Conservation (phyloP, 1,284 basidiomycete species). For the Trichosporon asahii region DNA sequence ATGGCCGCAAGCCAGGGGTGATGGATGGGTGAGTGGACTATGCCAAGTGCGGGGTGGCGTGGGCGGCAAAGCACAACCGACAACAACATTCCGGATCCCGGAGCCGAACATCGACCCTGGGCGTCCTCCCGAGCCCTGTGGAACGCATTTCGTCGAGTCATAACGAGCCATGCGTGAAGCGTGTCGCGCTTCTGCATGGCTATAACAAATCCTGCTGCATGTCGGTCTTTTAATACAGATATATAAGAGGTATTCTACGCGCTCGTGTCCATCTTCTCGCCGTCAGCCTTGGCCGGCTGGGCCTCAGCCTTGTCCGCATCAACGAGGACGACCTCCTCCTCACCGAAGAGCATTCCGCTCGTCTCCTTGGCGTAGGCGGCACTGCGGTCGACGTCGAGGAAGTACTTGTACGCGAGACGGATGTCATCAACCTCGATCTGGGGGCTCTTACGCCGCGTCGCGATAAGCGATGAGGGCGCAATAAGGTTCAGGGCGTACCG, state of each 20-base stretch:
- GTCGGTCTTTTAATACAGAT: not conserved
- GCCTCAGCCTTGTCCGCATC: not conserved
- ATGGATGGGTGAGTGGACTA: not conserved
- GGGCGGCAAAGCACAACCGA: not conserved
- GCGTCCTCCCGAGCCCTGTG: not conserved
- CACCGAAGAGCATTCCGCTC: conserved; percentile 62
- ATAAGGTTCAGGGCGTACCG: conserved; percentile 91
- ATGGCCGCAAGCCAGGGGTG: not conserved
- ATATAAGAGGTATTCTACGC: conserved; percentile 10
- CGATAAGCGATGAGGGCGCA: conserved; percentile 78
- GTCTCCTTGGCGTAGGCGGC: conserved; percentile 84
- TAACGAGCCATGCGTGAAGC: not conserved
- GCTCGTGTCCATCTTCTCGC: conserved; percentile 16
- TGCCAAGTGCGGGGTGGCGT: not conserved
- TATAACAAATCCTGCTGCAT: not conserved
- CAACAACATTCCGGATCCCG: not conserved
- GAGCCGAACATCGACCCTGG: not conserved
- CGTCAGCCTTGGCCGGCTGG: not conserved
- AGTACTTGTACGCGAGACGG: conserved; percentile 77
- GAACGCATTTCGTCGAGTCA: not conserved
- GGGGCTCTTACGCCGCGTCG: conserved; percentile 72
- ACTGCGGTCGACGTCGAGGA: conserved; percentile 92
- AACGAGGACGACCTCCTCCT: conserved; percentile 17
- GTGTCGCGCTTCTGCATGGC: not conserved
- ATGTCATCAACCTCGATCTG: conserved; percentile 79